Conservation (phyloP, 805 yeast species). For the Maudiozyma pseudohumilis region DNA sequence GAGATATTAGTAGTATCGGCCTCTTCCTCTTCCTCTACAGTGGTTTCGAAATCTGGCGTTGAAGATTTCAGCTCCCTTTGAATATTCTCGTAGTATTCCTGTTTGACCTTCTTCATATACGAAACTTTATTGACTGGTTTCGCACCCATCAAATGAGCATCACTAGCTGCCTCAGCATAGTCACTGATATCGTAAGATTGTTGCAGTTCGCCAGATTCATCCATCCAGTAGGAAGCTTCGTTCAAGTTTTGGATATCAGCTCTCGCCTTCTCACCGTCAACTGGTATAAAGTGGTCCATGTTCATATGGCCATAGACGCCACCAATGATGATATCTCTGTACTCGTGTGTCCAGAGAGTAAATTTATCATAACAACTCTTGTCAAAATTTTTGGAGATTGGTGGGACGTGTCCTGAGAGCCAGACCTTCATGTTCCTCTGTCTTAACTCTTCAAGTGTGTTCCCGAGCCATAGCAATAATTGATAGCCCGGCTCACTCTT, state of each 20-base stretch:
- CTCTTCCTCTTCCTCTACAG: background rate
- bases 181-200: background rate
- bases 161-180: slow-evolving; percentile 29
- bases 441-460: slow-evolving; percentile 62
- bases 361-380: slow-evolving; percentile 63
- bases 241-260: slow-evolving; percentile 27
- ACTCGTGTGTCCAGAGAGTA: slow-evolving; percentile 74
- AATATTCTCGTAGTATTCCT: slow-evolving; percentile 40
- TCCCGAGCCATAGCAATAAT: slow-evolving; percentile 68
- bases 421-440: slow-evolving; percentile 71
- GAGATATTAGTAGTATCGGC: background rate
- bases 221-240: slow-evolving; percentile 3
- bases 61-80: slow-evolving; percentile 26
- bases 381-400: slow-evolving; percentile 69
- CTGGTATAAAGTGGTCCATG: slow-evolving; percentile 72
- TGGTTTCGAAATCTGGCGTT: background rate
- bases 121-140: slow-evolving; percentile 56
- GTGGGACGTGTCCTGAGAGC: slow-evolving; percentile 86
- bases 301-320: slow-evolving; percentile 87
- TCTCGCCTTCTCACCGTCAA: slow-evolving; percentile 63
- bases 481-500: slow-evolving; percentile 73
- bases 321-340: slow-evolving; percentile 74
- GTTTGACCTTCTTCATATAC: slow-evolving; percentile 51
- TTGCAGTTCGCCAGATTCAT: slow-evolving; percentile 10
- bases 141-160: slow-evolving; percentile 43